Base-by-base conservation (phyloP, 306 rosid species). In the Benincasa hispida region DNA sequence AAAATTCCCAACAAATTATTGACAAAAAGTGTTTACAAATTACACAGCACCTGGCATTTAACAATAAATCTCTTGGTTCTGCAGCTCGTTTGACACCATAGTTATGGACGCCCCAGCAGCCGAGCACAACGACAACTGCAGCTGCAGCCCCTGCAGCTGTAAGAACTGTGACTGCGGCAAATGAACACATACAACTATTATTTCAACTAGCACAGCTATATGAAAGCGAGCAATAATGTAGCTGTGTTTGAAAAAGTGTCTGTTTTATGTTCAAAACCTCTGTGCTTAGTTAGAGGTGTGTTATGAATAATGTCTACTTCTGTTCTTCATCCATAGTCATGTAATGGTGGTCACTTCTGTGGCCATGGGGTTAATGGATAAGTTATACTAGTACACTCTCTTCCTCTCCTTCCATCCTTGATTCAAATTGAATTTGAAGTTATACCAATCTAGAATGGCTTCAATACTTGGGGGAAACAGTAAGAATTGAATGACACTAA, bases 61-160 rank as follows among this genome's bases (percentile, higher is more conserved):
- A 60, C 18, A 41, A 22, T 24, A n/a, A 12, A 30, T 35, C 41
- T 8, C 9, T n/a, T 18, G 56, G 35, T 32, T 32, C 80, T 84
- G 81, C 93, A 93, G 98, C 90, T 75, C 74, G 82, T 12, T 28
- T 10, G 88, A 89, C 63, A 76, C 81, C 54, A 80, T 79, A 10
- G 81, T 78, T 59, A 75, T 88, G 89, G 91, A 87, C 75, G 89
- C 50, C 60, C 74, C 87, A 39, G 90, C 87, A 8, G 93, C 86
- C 3, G 96, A 91, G 88, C 57, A 87, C 57, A 83, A 61, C 1
- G 93, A 93, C 50, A 87, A 86, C 51, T 93, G 98, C 98, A 93
- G 82, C 81, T 91, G 98, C 42, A 92, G 92, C 25, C 0, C 88
- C 92, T 90, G 98, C 87, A 0, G 78, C 48, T 90, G 94, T 48